Percentiles rank a stretch among this genome's conserved stretches.
Conservation (phyloP, 768 basidiomycete genomes). For the Termitomyces sp. region DNA sequence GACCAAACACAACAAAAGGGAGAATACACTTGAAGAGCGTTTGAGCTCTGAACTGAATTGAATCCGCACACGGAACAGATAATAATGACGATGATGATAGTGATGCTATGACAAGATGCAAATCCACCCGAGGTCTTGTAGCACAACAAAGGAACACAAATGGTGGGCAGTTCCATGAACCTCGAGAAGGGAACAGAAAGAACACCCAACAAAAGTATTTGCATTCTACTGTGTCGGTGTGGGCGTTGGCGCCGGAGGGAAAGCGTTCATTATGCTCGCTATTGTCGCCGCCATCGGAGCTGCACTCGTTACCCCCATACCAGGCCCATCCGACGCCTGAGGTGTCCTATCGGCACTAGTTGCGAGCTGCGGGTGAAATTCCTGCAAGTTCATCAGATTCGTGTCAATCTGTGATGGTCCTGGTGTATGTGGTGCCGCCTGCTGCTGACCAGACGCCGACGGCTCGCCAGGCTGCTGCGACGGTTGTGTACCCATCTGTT, state of each 20-base stretch:
- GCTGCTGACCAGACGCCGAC: neutral
- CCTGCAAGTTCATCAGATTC: slow-evolving; percentile 8
- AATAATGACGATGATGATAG: neutral
- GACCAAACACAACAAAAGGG: neutral
- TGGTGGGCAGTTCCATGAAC: neutral
- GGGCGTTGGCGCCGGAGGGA: slow-evolving; percentile 33
- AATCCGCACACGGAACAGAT: neutral
- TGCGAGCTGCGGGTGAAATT: slow-evolving; percentile 7
- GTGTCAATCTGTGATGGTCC: slow-evolving; percentile 6
- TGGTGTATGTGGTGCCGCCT: neutral
- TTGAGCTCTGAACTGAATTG: neutral
- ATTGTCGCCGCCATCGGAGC: slow-evolving; percentile 51
- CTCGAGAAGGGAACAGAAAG: neutral
- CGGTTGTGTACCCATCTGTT: too few species aligned
- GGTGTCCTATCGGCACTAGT: slow-evolving; percentile 10
- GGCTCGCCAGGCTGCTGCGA: neutral
- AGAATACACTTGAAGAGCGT: neutral
- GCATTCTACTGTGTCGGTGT: slow-evolving; percentile 13
- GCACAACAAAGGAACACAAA: neutral
- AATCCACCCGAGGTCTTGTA: neutral
- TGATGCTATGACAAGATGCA: slow-evolving; percentile 4
- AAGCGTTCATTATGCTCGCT: slow-evolving; percentile 74
- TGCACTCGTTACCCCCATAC: slow-evolving; percentile 16
- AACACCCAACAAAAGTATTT: neutral
- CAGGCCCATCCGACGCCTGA: slow-evolving; percentile 2